Evolutionary conservation across 257 asterid genomes (phyloP).

Genomic region (Coffea eugenioides): DNA sequence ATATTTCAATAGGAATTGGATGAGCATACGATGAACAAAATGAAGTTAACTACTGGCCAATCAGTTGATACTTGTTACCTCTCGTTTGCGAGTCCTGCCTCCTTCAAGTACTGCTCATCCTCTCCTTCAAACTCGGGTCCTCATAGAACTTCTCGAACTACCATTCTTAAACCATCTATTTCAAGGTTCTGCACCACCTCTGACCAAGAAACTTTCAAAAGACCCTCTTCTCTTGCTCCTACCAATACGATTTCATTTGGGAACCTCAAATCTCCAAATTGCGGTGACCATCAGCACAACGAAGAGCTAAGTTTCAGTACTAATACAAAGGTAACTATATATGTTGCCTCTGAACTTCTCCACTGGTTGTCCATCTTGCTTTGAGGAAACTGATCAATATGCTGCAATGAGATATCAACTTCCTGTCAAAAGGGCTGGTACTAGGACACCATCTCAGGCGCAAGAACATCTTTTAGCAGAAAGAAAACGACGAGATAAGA

Average conservation of each 20-base stretch:
- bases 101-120: neutral
- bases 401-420: neutral
- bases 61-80: neutral
- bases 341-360: neutral
- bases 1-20: neutral
- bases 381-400: neutral
- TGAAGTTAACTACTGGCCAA: neutral
- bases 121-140: no score
- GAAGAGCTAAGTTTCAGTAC: neutral
- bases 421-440: neutral
- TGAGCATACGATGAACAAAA: neutral
- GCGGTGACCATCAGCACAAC: neutral
- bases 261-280: neutral
- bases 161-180: neutral
- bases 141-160: neutral
- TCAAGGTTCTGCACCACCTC: neutral
- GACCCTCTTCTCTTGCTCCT: neutral
- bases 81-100: neutral
- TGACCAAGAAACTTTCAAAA: neutral
- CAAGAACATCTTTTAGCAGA: conserved; percentile 29
- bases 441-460: conserved; percentile 23
- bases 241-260: conserved; percentile 4
- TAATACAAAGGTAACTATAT: neutral
- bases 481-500: conserved; percentile 30
- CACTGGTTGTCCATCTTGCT: neutral